Conservation (phyloP, 345 rosid genomes). For the Moricandia arvensis region DNA sequence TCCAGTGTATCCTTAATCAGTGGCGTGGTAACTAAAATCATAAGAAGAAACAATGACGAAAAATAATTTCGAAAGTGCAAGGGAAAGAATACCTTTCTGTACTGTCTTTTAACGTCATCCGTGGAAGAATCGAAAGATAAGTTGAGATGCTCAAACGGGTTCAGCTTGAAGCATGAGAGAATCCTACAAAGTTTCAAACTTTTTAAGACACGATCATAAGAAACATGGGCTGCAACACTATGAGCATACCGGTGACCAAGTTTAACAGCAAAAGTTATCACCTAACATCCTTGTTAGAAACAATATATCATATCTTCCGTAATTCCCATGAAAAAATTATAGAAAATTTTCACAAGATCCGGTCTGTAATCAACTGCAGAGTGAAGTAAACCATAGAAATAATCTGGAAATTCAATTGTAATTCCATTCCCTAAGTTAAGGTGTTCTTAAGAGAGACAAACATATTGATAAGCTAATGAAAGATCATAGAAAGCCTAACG, state of each 20-base stretch:
- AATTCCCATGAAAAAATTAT: background rate
- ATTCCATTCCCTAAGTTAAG: background rate
- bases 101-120: conserved; percentile 81
- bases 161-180: conserved; percentile 94
- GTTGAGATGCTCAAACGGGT: conserved; percentile 87
- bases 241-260: background rate
- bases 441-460: background rate
- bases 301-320: background rate
- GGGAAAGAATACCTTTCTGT: conserved; percentile 67
- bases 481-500: conserved; percentile 39
- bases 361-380: background rate
- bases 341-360: conserved; percentile 12
- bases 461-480: background rate
- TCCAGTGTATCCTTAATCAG: background rate
- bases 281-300: background rate
- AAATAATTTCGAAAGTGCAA: background rate
- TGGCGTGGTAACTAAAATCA: background rate
- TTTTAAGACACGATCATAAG: background rate
- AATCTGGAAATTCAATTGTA: background rate
- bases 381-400: background rate
- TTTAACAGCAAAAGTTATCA: no score
- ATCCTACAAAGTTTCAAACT: conserved; percentile 51
- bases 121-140: conserved; percentile 64
- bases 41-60: background rate
- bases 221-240: background rate